These are phyloP conservation scores for Mortierella claussenii DNA, from an alignment of 192 early-diverging fungal species.

Conservation along the genomic window DNA sequence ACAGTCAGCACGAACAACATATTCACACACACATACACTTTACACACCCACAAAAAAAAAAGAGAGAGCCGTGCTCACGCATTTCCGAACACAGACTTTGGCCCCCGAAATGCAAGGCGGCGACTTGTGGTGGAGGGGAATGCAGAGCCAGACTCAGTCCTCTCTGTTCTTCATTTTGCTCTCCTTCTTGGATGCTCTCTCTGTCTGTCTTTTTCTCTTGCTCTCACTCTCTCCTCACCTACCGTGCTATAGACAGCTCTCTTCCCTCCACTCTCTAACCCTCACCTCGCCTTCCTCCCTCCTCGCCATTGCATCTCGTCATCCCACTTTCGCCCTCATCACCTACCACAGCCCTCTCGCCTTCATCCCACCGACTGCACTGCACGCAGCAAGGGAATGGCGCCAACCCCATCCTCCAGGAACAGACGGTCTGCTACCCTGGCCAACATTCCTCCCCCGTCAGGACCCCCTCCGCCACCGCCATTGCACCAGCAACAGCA, in stretches of 20 bases:
- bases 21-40: not conserved
- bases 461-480: conserved; percentile 28
- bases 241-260: not conserved
- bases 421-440: conserved; percentile 40
- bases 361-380: not conserved
- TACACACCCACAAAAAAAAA: not conserved
- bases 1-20: not conserved
- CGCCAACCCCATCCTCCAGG: conserved; percentile 26
- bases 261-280: not conserved
- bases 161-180: too few species aligned
- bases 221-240: not conserved
- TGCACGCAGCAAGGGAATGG: conserved; percentile 8
- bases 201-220: not conserved
- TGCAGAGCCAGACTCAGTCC: not conserved
- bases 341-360: not conserved
- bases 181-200: too few species aligned
- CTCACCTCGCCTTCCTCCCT: not conserved
- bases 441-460: conserved; percentile 27
- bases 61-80: not conserved
- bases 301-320: not conserved
- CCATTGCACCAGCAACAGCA: too few species aligned
- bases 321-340: not conserved
- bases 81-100: too few species aligned
- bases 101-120: too few species aligned
- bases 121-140: not conserved